Evolutionary conservation across 2,329 filamentous ascomycete genomes (phyloP), one percentile per base, ranked within the genome.

Genomic region (Talaromyces albobiverticillius): DNA sequence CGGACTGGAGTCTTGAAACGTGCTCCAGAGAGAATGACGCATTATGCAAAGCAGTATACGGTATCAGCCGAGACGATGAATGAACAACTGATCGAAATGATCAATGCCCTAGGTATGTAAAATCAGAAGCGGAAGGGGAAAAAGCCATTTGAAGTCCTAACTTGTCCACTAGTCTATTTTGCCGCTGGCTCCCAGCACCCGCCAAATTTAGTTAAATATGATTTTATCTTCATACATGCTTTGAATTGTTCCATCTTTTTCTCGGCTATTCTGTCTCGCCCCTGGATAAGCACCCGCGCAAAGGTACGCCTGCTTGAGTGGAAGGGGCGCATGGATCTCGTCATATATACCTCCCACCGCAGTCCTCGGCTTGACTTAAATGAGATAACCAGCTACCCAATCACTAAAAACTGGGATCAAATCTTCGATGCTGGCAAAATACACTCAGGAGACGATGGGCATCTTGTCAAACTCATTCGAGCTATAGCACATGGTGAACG

Each of bases 151-250:
- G 4, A n/a, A 26, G 2, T 32, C 23, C 9, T 7, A 25, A 26
- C 5, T 23, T 26, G 3, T 16, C 8, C 4, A 29, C 2, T 34
- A 71, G 80, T 77, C 0, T 84, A 81, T 64, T 83, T 78, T 62
- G 79, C 81, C n/a, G 74, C 71, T 0, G 82, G 86, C 1, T 83
- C 89, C 0, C 81, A 89, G 61, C 76, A 81, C 26, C 82, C 82
- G 0, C 76, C 78, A 1, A 88, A 91, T 66, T 70, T 78, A 20
- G 76, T 86, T 47, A 91, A 88, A 67, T 84, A 90, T 67, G 92
- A 96, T 67, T 96, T 96, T 69, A 94, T 86, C 75, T 78, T 76
- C 65, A 91, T 92, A 63, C 92, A 96, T 70, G 83, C 85, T 63
- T 74, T 93, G 60, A 96, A 88, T 65, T 76, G 78, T 10, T 86